These are phyloP conservation scores for Claviceps arundinis DNA, from an alignment of 2,329 filamentous ascomycete species.

Conservation along the genomic window DNA sequence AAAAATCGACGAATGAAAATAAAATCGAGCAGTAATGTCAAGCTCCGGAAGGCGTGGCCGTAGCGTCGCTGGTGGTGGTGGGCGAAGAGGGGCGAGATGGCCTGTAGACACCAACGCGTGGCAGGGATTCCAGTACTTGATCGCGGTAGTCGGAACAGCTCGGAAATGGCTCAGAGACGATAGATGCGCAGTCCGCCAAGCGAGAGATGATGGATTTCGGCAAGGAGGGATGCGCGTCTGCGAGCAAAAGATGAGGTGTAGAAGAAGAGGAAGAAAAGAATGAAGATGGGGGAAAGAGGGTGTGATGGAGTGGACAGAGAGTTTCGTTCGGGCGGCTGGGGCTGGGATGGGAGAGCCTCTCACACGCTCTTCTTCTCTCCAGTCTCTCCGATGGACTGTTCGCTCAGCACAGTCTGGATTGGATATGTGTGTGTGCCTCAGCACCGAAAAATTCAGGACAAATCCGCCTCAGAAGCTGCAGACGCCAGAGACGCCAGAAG, in stretches of 20 bases:
- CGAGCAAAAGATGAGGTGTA: background rate
- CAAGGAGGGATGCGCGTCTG: constrained; percentile 1
- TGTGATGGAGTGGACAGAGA: constrained; percentile 5
- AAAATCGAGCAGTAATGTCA: constrained; percentile 11
- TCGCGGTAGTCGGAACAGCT: constrained; percentile 6
- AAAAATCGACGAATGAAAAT: background rate
- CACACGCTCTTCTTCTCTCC: constrained; percentile 1
- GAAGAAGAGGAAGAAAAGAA: constrained; percentile 1
- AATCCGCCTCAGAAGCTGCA: background rate
- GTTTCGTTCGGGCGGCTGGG: constrained; percentile 8
- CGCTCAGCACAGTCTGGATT: background rate
- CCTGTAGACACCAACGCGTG: constrained; percentile 6
- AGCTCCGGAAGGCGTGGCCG: constrained; percentile 20
- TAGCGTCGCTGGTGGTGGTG: constrained; percentile 9
- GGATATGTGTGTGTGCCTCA: constrained; percentile 3
- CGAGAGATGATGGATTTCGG: background rate
- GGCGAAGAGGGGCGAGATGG: constrained; percentile 9
- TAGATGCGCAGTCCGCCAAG: constrained; percentile 4
- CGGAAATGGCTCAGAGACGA: background rate
- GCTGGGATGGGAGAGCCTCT: constrained; percentile 8
- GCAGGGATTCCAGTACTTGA: constrained; percentile 6
- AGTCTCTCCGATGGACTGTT: background rate
- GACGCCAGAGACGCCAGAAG: background rate
- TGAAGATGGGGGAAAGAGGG: constrained; percentile 6
- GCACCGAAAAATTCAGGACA: constrained; percentile 2